Percentiles rank a stretch among this genome's conserved stretches.
Conservation (phyloP, 2,329 filamentous ascomycete genomes). For the Ophiostoma ips region DNA sequence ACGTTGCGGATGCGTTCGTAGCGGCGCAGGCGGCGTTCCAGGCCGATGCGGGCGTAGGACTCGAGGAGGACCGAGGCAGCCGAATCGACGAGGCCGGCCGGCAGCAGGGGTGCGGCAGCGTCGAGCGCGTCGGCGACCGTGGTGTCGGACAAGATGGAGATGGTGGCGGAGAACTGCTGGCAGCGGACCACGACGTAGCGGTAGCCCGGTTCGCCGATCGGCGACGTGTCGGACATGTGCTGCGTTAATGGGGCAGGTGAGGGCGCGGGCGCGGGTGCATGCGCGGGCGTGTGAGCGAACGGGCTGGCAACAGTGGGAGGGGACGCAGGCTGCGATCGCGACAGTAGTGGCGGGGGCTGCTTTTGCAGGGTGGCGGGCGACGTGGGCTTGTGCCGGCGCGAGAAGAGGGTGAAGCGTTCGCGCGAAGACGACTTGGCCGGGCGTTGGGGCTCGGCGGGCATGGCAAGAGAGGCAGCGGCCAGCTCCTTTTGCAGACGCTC, state of each 20-base stretch:
- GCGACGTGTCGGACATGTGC: background rate
- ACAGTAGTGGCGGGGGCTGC: constrained; percentile 16
- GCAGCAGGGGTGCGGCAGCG: constrained; percentile 45
- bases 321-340: background rate
- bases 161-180: constrained; percentile 50
- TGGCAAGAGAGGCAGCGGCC: constrained; percentile 11
- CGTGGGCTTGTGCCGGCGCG: constrained; percentile 17
- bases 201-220: background rate
- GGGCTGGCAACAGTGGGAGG: no score
- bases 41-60: constrained; percentile 57
- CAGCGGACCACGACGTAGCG: constrained; percentile 29
- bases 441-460: background rate
- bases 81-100: constrained; percentile 53
- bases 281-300: background rate
- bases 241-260: background rate
- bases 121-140: constrained; percentile 60
- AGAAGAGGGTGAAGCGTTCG: background rate
- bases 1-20: constrained; percentile 81
- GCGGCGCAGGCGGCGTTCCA: constrained; percentile 68
- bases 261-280: background rate
- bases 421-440: background rate
- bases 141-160: constrained; percentile 64
- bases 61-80: constrained; percentile 61
- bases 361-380: constrained; percentile 19
- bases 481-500: constrained; percentile 31